Evolutionary conservation across 768 basidiomycete species (phyloP).

Genomic region (Rhizopogon vinicolor): DNA sequence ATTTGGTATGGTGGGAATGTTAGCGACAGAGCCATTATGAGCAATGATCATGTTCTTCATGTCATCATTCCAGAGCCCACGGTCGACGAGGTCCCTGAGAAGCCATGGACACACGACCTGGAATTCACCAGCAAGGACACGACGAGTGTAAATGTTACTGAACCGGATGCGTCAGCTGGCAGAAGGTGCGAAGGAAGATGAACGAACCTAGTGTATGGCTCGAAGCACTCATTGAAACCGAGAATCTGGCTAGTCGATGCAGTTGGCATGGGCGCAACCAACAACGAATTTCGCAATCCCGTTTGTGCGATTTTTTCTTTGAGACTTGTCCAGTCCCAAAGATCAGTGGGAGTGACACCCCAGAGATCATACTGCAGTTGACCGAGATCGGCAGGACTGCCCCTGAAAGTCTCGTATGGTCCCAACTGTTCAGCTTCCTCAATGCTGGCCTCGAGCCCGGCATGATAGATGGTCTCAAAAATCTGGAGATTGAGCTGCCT

Average conservation of each 20-base stretch:
- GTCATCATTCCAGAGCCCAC: conserved; percentile 92
- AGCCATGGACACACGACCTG: conserved; percentile 99
- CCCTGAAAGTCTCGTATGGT: conserved; percentile 84
- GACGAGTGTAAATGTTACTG: conserved; percentile 98
- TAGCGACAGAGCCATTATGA: conserved; percentile 85
- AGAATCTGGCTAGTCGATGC: conserved; percentile 98
- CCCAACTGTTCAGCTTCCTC: conserved; percentile 81
- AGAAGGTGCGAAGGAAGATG: not conserved
- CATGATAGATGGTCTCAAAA: conserved; percentile 99
- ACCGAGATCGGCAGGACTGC: conserved; percentile 86
- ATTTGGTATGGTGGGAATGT: conserved; percentile 82
- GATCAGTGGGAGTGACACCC: conserved; percentile 82
- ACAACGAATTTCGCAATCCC: conserved; percentile 86
- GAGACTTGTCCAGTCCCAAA: conserved; percentile 92
- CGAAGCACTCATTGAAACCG: conserved; percentile 98
- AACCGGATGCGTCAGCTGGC: conserved; percentile 8
- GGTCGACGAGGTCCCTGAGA: conserved; percentile 94
- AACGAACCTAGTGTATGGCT: conserved; percentile 88
- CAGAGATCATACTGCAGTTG: conserved; percentile 93
- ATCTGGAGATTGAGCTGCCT: conserved; percentile 90
- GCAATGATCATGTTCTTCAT: conserved; percentile 99
- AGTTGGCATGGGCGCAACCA: conserved; percentile 98
- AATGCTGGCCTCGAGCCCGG: conserved; percentile 82
- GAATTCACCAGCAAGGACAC: conserved; percentile 99
- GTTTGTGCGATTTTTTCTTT: conserved; percentile 80